phyloP scores from a whole-genome alignment of 2,329 filamentous ascomycete genomes.

The Ophiostoma triangulosporum region DNA sequence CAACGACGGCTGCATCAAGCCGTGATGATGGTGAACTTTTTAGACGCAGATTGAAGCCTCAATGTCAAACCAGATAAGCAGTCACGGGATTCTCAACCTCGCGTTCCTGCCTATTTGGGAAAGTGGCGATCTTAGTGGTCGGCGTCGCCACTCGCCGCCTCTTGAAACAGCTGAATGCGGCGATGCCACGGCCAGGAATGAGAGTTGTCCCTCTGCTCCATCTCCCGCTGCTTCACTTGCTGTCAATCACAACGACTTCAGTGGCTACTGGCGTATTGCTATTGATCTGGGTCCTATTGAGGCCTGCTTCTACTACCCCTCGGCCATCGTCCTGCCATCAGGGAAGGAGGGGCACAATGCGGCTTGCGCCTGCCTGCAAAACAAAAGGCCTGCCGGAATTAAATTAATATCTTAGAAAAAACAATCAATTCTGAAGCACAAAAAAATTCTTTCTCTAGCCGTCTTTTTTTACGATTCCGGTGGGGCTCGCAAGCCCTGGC shows the following conservation, averaged over 20 bases:
- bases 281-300: too few species aligned
- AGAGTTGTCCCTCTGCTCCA: background rate
- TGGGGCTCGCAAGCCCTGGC: constrained; percentile 15
- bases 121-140: constrained; percentile 7
- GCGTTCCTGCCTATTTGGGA: background rate
- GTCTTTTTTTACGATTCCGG: constrained; percentile 12
- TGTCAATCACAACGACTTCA: too few species aligned
- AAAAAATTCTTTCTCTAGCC: constrained; percentile 10
- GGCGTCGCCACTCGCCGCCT: constrained; percentile 2
- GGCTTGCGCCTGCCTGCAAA: background rate
- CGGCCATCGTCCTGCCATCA: constrained; percentile 1
- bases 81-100: constrained; percentile 3
- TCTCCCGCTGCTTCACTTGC: background rate
- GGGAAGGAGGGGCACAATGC: constrained; percentile 10
- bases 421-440: background rate
- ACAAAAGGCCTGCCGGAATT: background rate
- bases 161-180: constrained; percentile 2
- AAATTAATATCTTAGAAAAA: background rate
- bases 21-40: too few species aligned
- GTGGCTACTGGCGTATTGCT: too few species aligned
- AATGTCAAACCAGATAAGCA: background rate
- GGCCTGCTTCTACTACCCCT: background rate
- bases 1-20: too few species aligned
- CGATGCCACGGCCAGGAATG: background rate
- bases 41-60: background rate